Evolutionary conservation across 768 basidiomycete genomes (phyloP).

Genomic region (Bullera alba): DNA sequence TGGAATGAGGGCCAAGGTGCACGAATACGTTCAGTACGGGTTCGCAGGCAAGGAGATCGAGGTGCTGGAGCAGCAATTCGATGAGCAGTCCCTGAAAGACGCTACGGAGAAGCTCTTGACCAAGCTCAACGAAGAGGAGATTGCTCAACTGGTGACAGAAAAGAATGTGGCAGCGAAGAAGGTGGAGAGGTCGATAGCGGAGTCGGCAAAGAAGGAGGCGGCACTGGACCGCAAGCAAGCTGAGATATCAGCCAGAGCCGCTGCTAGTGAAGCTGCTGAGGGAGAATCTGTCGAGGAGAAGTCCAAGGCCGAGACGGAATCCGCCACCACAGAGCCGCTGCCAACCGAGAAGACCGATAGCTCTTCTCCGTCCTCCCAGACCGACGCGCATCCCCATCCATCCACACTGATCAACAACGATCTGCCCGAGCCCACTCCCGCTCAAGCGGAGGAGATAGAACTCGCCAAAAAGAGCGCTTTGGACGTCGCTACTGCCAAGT

Average conservation of each 20-base stretch:
- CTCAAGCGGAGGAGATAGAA: too few relatives aligned
- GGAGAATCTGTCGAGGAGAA: background rate
- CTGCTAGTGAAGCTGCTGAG: background rate
- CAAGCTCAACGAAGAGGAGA: background rate
- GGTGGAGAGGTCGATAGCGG: background rate
- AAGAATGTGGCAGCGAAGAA: background rate
- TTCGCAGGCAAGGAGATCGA: conserved; percentile 49
- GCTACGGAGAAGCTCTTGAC: conserved; percentile 13
- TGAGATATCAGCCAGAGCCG: background rate
- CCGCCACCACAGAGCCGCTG: background rate
- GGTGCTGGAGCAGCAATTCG: conserved; percentile 4
- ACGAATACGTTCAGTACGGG: conserved; percentile 61
- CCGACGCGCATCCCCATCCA: too few relatives aligned
- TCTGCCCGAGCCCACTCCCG: too few relatives aligned
- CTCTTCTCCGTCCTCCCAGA: background rate
- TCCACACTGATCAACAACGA: too few relatives aligned
- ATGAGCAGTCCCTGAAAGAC: conserved; percentile 3
- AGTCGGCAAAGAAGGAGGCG: background rate
- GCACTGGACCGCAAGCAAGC: too few relatives aligned
- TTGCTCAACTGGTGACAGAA: background rate
- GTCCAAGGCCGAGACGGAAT: background rate
- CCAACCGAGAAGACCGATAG: background rate
- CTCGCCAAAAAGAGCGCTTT: too few relatives aligned
- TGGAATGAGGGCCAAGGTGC: conserved; percentile 71
- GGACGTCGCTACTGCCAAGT: too few relatives aligned